A percentile compares a stretch with the other conserved stretches of the same genome.
Evolutionary conservation across 306 rosid species (phyloP).

Genomic region (Oemleria cerasiformis): DNA sequence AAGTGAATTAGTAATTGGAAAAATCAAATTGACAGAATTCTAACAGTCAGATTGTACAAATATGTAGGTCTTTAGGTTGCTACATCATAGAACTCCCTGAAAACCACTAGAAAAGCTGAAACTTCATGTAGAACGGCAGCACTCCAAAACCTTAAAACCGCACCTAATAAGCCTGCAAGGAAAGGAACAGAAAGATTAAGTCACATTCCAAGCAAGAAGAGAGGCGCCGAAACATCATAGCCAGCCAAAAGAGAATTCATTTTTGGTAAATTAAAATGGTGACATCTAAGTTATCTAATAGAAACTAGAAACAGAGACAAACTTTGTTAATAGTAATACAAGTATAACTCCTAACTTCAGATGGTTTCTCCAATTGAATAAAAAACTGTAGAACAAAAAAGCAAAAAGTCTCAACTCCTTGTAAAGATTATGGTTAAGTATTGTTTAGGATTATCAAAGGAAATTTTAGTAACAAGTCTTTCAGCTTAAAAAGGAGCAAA

Average conservation of each 20-base stretch:
- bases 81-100: conserved; percentile 5
- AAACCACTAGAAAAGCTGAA: neutral
- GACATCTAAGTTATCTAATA: neutral
- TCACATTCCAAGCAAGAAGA: neutral
- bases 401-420: neutral
- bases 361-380: neutral
- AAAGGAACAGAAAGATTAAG: neutral
- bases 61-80: neutral
- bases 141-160: neutral
- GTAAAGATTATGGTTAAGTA: neutral
- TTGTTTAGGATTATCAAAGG: neutral
- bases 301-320: neutral
- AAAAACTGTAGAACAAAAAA: neutral
- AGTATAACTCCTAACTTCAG: neutral
- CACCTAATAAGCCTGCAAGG: neutral
- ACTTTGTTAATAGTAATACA: neutral
- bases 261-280: neutral
- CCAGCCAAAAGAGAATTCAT: neutral
- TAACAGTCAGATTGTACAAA: conserved; percentile 6
- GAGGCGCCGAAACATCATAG: neutral
- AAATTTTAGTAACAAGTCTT: neutral
- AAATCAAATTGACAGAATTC: neutral
- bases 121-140: neutral
- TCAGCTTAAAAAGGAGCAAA: neutral
- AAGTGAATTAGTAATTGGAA: neutral